Evolutionary conservation across 1,284 basidiomycete species (phyloP).

Genomic region (Ustilago lituana): DNA sequence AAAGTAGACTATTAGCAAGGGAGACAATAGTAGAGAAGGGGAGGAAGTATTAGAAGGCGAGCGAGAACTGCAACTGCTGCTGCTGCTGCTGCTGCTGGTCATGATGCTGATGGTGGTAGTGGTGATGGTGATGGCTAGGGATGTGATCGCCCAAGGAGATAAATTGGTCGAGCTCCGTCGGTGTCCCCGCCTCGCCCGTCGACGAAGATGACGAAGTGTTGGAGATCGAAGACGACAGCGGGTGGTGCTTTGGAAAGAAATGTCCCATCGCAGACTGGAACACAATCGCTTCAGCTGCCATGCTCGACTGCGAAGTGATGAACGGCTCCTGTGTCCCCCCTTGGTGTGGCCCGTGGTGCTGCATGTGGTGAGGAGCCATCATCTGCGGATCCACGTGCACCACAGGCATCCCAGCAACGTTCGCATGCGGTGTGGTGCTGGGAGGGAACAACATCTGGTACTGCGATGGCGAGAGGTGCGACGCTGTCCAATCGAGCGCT

Average conservation of each 20-base stretch:
- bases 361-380: conserved; percentile 11
- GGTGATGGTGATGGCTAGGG: conserved; percentile 1
- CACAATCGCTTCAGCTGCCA: conserved; percentile 24
- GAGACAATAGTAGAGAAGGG: not conserved
- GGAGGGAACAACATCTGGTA: conserved; percentile 31
- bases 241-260: conserved; percentile 38
- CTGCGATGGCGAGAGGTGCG: conserved; percentile 21
- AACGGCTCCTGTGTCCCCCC: too few relatives aligned
- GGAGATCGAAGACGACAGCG: conserved; percentile 12
- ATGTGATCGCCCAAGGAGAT: conserved; percentile 15
- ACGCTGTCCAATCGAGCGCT: conserved; percentile 36
- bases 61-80: conserved; percentile 12
- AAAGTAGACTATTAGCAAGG: not conserved
- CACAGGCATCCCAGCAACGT: too few relatives aligned
- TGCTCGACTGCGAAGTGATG: conserved; percentile 14
- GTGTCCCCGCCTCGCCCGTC: conserved; percentile 18
- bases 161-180: conserved; percentile 31
- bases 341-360: too few relatives aligned
- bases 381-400: conserved; percentile 20
- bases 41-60: conserved; percentile 12
- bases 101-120: not conserved
- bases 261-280: conserved; percentile 46
- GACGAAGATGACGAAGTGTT: conserved; percentile 18
- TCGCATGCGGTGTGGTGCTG: too few relatives aligned
- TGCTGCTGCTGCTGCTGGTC: conserved; percentile 13